These are phyloP conservation scores for Oryza officinalis DNA, from an alignment of 176 grass and related monocot genomes.

Conservation along the genomic window DNA sequence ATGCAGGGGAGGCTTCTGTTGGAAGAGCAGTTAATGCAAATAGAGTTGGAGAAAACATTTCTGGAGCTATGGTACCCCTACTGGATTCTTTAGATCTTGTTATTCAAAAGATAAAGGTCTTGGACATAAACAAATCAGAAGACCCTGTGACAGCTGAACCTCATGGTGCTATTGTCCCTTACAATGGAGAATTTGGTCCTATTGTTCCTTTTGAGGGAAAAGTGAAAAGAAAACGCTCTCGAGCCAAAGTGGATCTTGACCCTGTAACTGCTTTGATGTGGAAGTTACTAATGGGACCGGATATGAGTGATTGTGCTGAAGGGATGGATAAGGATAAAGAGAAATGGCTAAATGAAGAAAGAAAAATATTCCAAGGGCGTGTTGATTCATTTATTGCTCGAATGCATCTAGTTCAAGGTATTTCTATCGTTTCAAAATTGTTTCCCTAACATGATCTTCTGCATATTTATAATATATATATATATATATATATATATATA, in stretches of 20 bases:
- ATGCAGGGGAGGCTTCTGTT: not conserved
- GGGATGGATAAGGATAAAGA: conserved; percentile 57
- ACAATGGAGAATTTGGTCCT: conserved; percentile 41
- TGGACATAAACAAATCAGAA: conserved; percentile 46
- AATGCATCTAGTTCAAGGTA: conserved; percentile 96
- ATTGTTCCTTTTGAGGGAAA: conserved; percentile 51
- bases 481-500: not conserved
- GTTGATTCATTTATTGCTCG: conserved; percentile 82
- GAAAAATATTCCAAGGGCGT: conserved; percentile 60
- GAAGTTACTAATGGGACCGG: conserved; percentile 77
- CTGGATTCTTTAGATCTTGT: conserved; percentile 52
- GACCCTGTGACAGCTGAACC: conserved; percentile 15
- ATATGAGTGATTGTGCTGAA: conserved; percentile 44
- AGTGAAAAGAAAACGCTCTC: conserved; percentile 51
- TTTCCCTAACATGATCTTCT: conserved; percentile 14
- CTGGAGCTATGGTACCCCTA: conserved; percentile 19
- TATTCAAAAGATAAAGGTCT: conserved; percentile 49
- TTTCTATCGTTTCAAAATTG: conserved; percentile 8
- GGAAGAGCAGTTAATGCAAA: conserved; percentile 1
- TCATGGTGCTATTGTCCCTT: conserved; percentile 59
- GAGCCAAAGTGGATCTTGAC: conserved; percentile 67
- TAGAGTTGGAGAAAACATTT: conserved; percentile 23
- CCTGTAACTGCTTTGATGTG: conserved; percentile 67
- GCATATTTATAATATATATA: not conserved
- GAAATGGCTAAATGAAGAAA: conserved; percentile 72